Evolutionary conservation across 306 rosid genomes (phyloP).

Genomic region (Sechiopsis laciniata): DNA sequence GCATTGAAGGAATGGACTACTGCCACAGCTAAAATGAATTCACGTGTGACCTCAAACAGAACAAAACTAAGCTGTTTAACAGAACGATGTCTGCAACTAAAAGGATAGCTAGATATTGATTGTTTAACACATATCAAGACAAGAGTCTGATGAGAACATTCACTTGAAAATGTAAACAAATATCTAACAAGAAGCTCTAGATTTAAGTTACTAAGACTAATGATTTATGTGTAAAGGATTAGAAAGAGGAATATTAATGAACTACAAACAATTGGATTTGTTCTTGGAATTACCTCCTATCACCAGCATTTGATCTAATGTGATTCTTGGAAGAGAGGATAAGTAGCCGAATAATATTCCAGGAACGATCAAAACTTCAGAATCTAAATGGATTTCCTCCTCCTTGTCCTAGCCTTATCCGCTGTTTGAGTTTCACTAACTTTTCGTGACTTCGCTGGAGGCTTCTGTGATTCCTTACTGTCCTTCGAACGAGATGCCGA

Average conservation of each 20-base stretch:
- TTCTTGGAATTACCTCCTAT: conserved; percentile 16
- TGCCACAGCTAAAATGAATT: background rate
- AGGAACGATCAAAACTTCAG: conserved; percentile 24
- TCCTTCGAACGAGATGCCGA: conserved; percentile 29
- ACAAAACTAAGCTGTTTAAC: background rate
- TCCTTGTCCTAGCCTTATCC: conserved; percentile 39
- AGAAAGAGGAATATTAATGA: background rate
- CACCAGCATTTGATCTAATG: conserved; percentile 18
- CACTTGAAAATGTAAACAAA: conserved; percentile 16
- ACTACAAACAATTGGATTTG: conserved; percentile 11
- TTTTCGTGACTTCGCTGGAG: conserved; percentile 29
- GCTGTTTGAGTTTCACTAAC: conserved; percentile 29
- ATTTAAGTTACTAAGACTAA: background rate
- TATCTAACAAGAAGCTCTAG: conserved; percentile 18
- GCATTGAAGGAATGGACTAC: conserved; percentile 12
- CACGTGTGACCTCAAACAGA: background rate
- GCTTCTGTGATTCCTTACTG: conserved; percentile 19
- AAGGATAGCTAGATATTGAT: background rate
- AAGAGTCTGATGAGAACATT: background rate
- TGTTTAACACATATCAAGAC: conserved; percentile 14
- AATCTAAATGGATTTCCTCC: conserved; percentile 36
- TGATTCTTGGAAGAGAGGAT: conserved; percentile 9
- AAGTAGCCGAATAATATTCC: background rate
- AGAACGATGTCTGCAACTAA: conserved; percentile 1
- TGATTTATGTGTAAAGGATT: background rate